Evolutionary conservation across 2,329 filamentous ascomycete genomes (phyloP).

Genomic region (Arthrobotrys entomopaga): DNA sequence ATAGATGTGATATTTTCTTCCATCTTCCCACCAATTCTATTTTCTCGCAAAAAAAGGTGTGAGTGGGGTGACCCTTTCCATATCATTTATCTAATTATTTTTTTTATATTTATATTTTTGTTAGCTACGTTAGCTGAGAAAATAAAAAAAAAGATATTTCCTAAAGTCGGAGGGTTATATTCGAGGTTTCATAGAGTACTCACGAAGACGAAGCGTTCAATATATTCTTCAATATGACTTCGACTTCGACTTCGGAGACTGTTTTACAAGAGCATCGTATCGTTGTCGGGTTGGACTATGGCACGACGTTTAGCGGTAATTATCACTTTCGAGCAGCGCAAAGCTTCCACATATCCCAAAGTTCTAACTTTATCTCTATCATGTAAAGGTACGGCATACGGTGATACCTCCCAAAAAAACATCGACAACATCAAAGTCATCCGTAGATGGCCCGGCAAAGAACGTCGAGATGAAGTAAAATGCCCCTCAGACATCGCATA

Average conservation of each 20-base stretch:
- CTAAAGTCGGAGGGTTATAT: neutral
- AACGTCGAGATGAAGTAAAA: conserved; percentile 50
- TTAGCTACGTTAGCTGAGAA: neutral
- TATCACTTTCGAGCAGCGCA: no score
- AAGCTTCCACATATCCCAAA: neutral
- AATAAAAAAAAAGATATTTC: neutral
- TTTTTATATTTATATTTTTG: neutral
- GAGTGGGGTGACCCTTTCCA: conserved; percentile 15
- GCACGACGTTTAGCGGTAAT: conserved; percentile 50
- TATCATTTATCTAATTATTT: neutral
- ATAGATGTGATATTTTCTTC: conserved; percentile 39
- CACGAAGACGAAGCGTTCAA: no score
- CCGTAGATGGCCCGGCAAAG: conserved; percentile 45
- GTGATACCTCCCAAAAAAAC: conserved; percentile 51
- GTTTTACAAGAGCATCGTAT: conserved; percentile 50
- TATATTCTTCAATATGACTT: conserved; percentile 34
- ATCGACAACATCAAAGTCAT: conserved; percentile 52
- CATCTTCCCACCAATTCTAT: neutral
- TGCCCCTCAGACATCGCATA: conserved; percentile 54
- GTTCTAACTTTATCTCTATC: neutral
- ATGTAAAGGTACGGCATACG: conserved; percentile 30
- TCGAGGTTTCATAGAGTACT: no score
- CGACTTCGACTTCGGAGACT: conserved; percentile 31
- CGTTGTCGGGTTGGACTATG: conserved; percentile 52
- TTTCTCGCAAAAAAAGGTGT: neutral